Evolutionary conservation across 2,329 filamentous ascomycete genomes (phyloP).

Genomic region (Ceratocystis lukuohia): DNA sequence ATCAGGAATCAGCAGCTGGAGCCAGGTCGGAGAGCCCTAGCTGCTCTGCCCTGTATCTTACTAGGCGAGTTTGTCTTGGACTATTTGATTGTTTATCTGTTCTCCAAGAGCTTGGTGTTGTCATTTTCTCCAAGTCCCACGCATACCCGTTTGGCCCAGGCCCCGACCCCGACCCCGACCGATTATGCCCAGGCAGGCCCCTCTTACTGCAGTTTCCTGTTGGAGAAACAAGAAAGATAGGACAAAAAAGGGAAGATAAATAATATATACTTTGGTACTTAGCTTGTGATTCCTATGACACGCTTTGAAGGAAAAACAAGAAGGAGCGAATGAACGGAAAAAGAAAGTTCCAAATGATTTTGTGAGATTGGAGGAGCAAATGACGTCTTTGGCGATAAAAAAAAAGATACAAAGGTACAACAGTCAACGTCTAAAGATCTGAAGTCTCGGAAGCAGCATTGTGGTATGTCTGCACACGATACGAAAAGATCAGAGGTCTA

Average conservation of each 20-base stretch:
- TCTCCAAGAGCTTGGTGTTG: not conserved
- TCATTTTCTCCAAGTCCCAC: not conserved
- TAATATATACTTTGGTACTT: constrained; percentile 4
- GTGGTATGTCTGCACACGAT: not conserved
- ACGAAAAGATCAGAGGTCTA: not conserved
- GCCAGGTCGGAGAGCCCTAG: not conserved
- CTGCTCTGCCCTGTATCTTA: too few species aligned
- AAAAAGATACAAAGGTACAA: not conserved
- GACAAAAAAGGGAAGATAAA: not conserved
- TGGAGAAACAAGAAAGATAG: not conserved
- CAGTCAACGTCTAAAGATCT: too few species aligned
- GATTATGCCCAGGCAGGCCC: not conserved
- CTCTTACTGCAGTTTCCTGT: not conserved
- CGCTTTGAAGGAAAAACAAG: not conserved
- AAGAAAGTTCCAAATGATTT: not conserved
- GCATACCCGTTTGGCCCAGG: not conserved
- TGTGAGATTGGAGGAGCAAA: not conserved
- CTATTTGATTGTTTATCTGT: too few species aligned
- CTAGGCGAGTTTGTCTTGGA: too few species aligned
- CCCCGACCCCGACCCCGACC: not conserved
- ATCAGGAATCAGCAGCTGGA: not conserved
- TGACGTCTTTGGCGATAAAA: not conserved
- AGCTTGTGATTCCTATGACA: not conserved
- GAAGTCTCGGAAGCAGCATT: not conserved
- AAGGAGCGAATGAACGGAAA: not conserved